A percentile compares a stretch with the other conserved stretches of the same genome.
phyloP scores from a whole-genome alignment of 2,329 filamentous ascomycete species.

The Lachnellula arida region DNA sequence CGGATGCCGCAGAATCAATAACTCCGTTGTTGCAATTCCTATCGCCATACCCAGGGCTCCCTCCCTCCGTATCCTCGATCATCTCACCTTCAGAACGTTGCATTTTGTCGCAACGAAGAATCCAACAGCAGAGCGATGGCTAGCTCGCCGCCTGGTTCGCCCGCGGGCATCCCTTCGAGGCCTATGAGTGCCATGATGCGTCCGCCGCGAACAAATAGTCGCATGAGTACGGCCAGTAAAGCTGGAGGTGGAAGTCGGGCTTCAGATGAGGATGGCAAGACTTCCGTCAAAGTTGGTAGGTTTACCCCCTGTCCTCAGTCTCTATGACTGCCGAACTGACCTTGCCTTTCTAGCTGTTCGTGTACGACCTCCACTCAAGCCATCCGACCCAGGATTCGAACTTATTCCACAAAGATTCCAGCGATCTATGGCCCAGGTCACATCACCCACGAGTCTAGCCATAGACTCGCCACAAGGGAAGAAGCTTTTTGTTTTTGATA shows the following conservation, averaged over 20 bases:
- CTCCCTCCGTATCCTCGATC: not conserved
- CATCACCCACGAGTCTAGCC: conserved; percentile 75
- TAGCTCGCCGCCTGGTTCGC: conserved; percentile 66
- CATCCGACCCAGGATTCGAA: conserved; percentile 86
- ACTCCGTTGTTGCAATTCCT: too few species aligned
- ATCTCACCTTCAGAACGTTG: not conserved
- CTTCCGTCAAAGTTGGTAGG: conserved; percentile 94
- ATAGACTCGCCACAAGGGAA: conserved; percentile 90
- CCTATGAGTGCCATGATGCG: conserved; percentile 79
- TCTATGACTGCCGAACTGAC: conserved; percentile 3
- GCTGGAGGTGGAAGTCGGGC: conserved; percentile 70
- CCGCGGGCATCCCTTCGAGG: conserved; percentile 52
- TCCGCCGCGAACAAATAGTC: conserved; percentile 72
- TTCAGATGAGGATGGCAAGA: conserved; percentile 85
- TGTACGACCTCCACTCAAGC: conserved; percentile 78
- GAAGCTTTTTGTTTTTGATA: conserved; percentile 95
- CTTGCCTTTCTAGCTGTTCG: conserved; percentile 64
- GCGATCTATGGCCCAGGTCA: conserved; percentile 85
- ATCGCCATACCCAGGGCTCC: too few species aligned
- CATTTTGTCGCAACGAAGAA: conserved; percentile 31
- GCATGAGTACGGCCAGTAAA: conserved; percentile 79
- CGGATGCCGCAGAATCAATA: too few species aligned
- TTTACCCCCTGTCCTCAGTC: conserved; percentile 28
- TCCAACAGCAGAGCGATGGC: conserved; percentile 47
- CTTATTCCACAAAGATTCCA: conserved; percentile 95